A percentile compares a stretch with the other conserved stretches of the same genome.
Evolutionary conservation across 148 eudicot species (phyloP).

Genomic region (Rhododendron molle): DNA sequence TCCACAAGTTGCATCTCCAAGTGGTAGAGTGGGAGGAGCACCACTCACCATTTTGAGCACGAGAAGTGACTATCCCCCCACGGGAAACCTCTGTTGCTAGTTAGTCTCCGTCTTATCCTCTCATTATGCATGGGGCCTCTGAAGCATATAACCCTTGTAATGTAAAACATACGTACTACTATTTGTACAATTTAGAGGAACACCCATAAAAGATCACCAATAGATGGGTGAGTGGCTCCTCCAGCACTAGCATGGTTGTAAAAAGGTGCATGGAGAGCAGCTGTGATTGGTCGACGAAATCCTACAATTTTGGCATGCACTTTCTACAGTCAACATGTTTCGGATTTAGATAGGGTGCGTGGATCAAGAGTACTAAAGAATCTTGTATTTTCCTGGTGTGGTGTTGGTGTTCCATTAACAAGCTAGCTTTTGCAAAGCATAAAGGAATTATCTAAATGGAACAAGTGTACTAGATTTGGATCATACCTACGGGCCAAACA

Average conservation of each 20-base stretch:
- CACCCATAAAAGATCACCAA: neutral
- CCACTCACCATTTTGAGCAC: neutral
- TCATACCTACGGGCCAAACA: neutral
- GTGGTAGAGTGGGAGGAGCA: slow-evolving; percentile 13
- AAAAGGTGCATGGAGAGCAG: neutral
- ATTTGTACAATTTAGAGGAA: neutral
- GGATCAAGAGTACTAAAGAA: neutral
- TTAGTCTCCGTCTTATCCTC: neutral
- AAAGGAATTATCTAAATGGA: neutral
- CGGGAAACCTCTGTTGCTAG: neutral
- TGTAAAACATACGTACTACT: neutral
- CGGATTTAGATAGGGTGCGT: neutral
- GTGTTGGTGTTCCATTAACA: neutral
- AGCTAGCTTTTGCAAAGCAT: neutral
- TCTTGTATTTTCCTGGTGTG: neutral
- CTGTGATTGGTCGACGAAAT: neutral
- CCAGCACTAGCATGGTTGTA: neutral
- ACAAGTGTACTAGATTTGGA: neutral
- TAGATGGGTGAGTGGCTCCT: neutral
- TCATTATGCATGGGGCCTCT: neutral
- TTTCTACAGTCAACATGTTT: neutral
- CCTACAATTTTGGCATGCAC: neutral
- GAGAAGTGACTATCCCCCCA: neutral
- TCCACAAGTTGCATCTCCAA: neutral
- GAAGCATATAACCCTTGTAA: neutral